Evolutionary conservation across 768 basidiomycete species (phyloP).

Genomic region (Boletus speciosus): DNA sequence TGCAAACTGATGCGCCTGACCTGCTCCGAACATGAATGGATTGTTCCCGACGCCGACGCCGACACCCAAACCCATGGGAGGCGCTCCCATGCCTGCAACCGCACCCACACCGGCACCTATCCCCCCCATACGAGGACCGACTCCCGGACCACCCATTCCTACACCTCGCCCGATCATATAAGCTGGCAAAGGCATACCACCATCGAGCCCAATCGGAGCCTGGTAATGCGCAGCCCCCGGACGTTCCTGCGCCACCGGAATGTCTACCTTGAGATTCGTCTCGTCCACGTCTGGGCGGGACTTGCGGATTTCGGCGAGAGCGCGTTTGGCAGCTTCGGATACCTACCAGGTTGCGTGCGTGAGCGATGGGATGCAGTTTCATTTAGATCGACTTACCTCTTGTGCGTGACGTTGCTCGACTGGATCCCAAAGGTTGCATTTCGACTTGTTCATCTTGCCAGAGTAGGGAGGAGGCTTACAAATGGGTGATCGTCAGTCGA

Average conservation of each 20-base stretch:
- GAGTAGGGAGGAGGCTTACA: slow-evolving; percentile 22
- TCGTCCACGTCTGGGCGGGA: slow-evolving; percentile 63
- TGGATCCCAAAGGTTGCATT: slow-evolving; percentile 68
- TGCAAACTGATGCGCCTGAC: slow-evolving; percentile 10
- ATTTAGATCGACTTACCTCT: slow-evolving; percentile 44
- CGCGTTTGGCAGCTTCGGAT: slow-evolving; percentile 60
- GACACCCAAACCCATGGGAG: neutral
- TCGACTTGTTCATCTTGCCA: slow-evolving; percentile 31
- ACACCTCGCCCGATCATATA: neutral
- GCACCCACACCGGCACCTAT: neutral
- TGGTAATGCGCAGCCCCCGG: neutral
- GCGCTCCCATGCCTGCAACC: slow-evolving; percentile 4
- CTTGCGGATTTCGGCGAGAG: slow-evolving; percentile 57
- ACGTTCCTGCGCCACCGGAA: slow-evolving; percentile 36
- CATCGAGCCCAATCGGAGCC: neutral
- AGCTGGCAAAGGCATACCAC: neutral
- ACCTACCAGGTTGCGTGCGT: slow-evolving; percentile 45
- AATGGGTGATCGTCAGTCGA: slow-evolving; percentile 5
- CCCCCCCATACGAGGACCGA: neutral
- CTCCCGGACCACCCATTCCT: neutral
- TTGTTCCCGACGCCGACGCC: neutral
- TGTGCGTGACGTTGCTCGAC: slow-evolving; percentile 62
- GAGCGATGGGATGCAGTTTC: neutral
- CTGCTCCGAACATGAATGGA: slow-evolving; percentile 18
- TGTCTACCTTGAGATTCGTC: slow-evolving; percentile 59